These are phyloP conservation scores for Aristolochia californica DNA, from an alignment of 164 flowering plant genomes.

Conservation along the genomic window DNA sequence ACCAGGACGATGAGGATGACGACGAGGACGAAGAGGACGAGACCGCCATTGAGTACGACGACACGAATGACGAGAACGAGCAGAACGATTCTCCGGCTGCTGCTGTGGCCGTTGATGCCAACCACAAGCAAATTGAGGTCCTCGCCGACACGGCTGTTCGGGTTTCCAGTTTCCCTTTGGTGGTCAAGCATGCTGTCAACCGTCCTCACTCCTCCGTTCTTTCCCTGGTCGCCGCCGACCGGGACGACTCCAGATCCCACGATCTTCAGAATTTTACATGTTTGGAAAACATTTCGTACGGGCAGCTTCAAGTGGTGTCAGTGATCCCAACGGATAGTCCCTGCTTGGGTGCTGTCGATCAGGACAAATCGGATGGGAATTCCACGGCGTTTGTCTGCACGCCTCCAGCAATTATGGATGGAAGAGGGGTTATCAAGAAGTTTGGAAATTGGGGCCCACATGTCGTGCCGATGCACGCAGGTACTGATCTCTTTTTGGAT, in stretches of 20 bases:
- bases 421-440: conserved; percentile 60
- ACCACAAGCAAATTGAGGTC: conserved; percentile 27
- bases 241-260: neutral
- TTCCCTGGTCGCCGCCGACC: conserved; percentile 45
- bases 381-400: conserved; percentile 37
- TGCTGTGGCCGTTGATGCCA: neutral
- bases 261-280: conserved; percentile 12
- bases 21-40: conserved; percentile 10
- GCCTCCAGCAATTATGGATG: conserved; percentile 72
- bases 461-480: conserved; percentile 86
- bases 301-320: conserved; percentile 85
- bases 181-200: conserved; percentile 45
- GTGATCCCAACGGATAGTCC: conserved; percentile 50
- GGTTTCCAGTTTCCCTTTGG: conserved; percentile 58
- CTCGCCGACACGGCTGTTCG: conserved; percentile 34
- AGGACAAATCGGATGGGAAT: conserved; percentile 28
- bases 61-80: neutral
- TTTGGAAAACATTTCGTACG: conserved; percentile 82
- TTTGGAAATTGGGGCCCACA: conserved; percentile 40
- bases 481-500: conserved; percentile 16
- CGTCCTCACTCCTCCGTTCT: conserved; percentile 69
- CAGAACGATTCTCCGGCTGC: neutral
- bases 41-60: neutral
- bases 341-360: conserved; percentile 25
- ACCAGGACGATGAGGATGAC: conserved; percentile 5